Evolutionary conservation across 768 basidiomycete genomes (phyloP), one percentile per base, ranked within the genome.

Genomic region (Mrakia gelida): DNA sequence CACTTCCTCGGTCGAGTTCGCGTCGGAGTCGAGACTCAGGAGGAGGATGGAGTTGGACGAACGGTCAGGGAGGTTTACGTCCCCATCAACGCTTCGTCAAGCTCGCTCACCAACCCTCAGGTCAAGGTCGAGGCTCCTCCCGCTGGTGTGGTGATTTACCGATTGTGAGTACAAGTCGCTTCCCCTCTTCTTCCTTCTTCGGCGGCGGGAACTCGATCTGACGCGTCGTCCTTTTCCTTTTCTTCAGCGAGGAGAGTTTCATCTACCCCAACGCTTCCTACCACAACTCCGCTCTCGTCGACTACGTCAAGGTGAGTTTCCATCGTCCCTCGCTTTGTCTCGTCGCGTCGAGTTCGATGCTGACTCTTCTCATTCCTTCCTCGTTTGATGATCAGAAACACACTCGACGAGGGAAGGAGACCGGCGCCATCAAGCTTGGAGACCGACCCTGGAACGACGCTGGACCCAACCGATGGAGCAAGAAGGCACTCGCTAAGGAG

Each of bases 401-500:
- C 81, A 93, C 91, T 81, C 88, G 90, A 43, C 89, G 92, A 72
- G 94, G 93, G 30, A 88, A 87, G 81, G 92, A 95, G 83, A 87
- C 92, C 84, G 87, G 87, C 73, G 82, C 84, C 26, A 86, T 93
- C 80, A 88, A 85, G 76, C 84, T 89, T 63, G 87, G 88, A 79
- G 94, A 96, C 83, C 89, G 95, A 62, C 88, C 93, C 21, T 99
- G 96, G 96, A 99, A 99, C 82, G 95, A 97, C 81, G 90, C 92
- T 15, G 93, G 93, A 41, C 92, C 92, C n/a, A 73, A 38, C 56
- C 70, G 76, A 61, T 77, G 76, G 76, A 6, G 81, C 84, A 71
- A 86, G 87, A 26, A 86, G 87, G 21, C 86, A 5, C 85, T 84
- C 0, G 86, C 82, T 0, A 87, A 86, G 38, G 89, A 90, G 56